A percentile compares a stretch with the other conserved stretches of the same genome.
Evolutionary conservation across 1,284 basidiomycete species (phyloP).

Genomic region (Somion occarium): DNA sequence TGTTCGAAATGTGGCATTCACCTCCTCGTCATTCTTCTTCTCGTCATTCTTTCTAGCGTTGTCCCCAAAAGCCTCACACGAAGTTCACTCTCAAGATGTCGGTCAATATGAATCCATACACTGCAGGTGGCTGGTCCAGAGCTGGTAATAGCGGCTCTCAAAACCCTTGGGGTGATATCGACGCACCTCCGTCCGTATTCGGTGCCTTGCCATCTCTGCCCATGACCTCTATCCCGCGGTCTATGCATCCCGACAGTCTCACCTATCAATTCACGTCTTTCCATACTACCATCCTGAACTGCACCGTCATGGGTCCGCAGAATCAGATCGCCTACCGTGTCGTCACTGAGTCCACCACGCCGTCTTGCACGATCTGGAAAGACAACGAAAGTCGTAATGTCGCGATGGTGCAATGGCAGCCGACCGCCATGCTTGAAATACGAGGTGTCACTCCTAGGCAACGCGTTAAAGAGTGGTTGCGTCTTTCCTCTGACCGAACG

Average conservation of each 20-base stretch:
- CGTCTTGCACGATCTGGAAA: conserved; percentile 51
- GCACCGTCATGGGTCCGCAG: conserved; percentile 44
- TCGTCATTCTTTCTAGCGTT: conserved; percentile 1
- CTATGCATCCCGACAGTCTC: conserved; percentile 31
- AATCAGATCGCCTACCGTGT: conserved; percentile 26
- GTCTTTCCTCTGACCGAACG: conserved; percentile 47
- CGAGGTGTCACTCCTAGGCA: conserved; percentile 45
- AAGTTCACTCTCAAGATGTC: conserved; percentile 5
- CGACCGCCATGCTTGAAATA: conserved; percentile 50
- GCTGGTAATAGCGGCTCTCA: conserved; percentile 2
- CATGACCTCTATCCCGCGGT: conserved; percentile 18
- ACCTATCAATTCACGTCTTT: conserved; percentile 49
- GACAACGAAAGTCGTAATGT: conserved; percentile 43
- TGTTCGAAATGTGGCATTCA: not conserved
- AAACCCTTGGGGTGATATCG: conserved; percentile 10
- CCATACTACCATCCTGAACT: conserved; percentile 48
- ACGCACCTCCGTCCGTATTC: conserved; percentile 43
- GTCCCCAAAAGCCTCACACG: not conserved
- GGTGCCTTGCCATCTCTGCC: conserved; percentile 56
- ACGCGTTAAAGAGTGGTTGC: conserved; percentile 49
- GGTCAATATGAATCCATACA: conserved; percentile 26
- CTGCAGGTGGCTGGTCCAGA: conserved; percentile 23
- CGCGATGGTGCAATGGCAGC: conserved; percentile 57
- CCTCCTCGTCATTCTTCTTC: conserved; percentile 1
- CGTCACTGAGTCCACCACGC: conserved; percentile 42